A percentile compares a stretch with the other conserved stretches of the same genome.
Conservation (phyloP, 2,329 filamentous ascomycete genomes). For the Cercospora berteroae region DNA sequence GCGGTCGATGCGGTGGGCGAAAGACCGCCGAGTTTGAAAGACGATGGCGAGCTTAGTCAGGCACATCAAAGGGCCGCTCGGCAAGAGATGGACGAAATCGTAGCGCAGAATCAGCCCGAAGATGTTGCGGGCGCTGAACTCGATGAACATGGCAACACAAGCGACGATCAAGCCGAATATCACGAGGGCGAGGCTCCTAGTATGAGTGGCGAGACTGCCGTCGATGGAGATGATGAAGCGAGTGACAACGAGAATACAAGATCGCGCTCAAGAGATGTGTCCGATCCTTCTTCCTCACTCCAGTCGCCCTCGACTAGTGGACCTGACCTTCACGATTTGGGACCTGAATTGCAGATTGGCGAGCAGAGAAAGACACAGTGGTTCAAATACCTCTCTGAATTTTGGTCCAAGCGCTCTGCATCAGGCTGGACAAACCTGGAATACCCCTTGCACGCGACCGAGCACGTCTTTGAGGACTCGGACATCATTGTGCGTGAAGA, state of each 20-base stretch:
- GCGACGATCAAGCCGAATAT: conserved; percentile 7
- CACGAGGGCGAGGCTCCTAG: conserved; percentile 1
- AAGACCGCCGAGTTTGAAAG: conserved; percentile 11
- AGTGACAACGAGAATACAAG: conserved; percentile 75
- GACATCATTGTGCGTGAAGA: conserved; percentile 97
- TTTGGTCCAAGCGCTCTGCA: conserved; percentile 96
- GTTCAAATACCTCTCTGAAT: conserved; percentile 93
- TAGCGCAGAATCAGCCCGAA: conserved; percentile 23
- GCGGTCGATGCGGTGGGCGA: conserved; percentile 78
- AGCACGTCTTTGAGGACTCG: conserved; percentile 95
- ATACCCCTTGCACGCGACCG: conserved; percentile 76
- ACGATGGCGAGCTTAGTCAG: conserved; percentile 17
- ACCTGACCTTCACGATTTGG: conserved; percentile 53
- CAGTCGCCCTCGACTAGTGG: conserved; percentile 56
- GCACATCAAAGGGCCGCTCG: conserved; percentile 11
- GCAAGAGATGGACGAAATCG: conserved; percentile 21
- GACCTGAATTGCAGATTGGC: conserved; percentile 70
- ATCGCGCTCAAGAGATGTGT: conserved; percentile 58
- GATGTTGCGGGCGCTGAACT: conserved; percentile 15
- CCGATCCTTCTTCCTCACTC: conserved; percentile 32
- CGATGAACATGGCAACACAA: conserved; percentile 13
- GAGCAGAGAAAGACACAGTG: conserved; percentile 91
- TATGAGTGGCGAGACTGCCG: conserved; percentile 25
- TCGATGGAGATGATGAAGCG: conserved; percentile 51
- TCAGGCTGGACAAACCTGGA: conserved; percentile 91